Evolutionary conservation across 2,329 filamentous ascomycete species (phyloP).

Genomic region (Tolypocladium inflatum): DNA sequence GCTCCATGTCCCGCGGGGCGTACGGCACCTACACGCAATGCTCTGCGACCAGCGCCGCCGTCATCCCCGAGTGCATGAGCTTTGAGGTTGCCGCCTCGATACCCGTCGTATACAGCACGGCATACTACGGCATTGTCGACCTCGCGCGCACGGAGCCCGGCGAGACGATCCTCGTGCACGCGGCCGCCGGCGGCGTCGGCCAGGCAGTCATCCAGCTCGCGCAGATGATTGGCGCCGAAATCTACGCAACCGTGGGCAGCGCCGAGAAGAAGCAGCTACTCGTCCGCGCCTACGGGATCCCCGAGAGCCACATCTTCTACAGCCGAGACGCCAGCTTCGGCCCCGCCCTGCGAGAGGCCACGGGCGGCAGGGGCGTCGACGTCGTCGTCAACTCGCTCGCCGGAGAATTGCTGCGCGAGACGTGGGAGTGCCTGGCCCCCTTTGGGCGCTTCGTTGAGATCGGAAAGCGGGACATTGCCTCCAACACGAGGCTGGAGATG

Average conservation of each 20-base stretch:
- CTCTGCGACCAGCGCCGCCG: slow-evolving; percentile 20
- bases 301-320: slow-evolving; percentile 19
- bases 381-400: slow-evolving; percentile 49
- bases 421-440: slow-evolving; percentile 32
- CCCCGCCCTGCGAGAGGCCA: slow-evolving; percentile 10
- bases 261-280: slow-evolving; percentile 26
- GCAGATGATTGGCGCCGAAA: slow-evolving; percentile 25
- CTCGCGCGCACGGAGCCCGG: slow-evolving; percentile 25
- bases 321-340: slow-evolving; percentile 15
- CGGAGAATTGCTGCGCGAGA: slow-evolving; percentile 30
- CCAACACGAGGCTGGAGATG: slow-evolving; percentile 36
- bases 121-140: slow-evolving; percentile 28
- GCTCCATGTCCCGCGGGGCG: slow-evolving; percentile 29
- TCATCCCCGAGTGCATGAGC: slow-evolving; percentile 25
- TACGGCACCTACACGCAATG: slow-evolving; percentile 24
- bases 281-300: slow-evolving; percentile 24
- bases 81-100: slow-evolving; percentile 29
- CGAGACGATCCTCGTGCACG: slow-evolving; percentile 30
- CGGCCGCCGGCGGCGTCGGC: slow-evolving; percentile 26
- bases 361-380: slow-evolving; percentile 51
- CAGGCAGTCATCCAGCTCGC: slow-evolving; percentile 29
- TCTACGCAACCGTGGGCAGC: slow-evolving; percentile 32
- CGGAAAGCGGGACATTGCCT: slow-evolving; percentile 25
- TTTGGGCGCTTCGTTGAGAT: slow-evolving; percentile 39
- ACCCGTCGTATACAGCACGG: slow-evolving; percentile 30